Evolutionary conservation across 2,329 filamentous ascomycete species (phyloP).

Genomic region (Ophiosphaerella narmari): DNA sequence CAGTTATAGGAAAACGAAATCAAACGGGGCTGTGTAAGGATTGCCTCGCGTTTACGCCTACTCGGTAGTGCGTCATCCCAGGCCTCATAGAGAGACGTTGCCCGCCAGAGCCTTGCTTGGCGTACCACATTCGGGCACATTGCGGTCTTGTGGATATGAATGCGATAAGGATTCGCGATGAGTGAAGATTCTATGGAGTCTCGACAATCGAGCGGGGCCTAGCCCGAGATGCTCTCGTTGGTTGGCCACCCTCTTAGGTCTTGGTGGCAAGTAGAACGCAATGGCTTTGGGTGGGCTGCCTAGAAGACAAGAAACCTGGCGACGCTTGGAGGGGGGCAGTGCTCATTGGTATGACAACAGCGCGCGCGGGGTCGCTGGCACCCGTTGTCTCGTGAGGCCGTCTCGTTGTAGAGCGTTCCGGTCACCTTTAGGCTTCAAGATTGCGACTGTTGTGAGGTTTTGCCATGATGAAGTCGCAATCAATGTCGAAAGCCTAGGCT

Average conservation of each 20-base stretch:
- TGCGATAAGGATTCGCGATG: neutral
- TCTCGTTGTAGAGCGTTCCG: too few species aligned
- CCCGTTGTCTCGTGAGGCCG: too few species aligned
- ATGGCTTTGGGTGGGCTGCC: conserved; percentile 1
- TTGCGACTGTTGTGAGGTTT: too few species aligned
- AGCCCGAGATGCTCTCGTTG: too few species aligned
- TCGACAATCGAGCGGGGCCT: too few species aligned
- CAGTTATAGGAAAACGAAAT: neutral
- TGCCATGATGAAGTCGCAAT: too few species aligned
- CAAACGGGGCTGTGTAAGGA: conserved; percentile 17
- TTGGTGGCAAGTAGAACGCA: neutral
- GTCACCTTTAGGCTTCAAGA: too few species aligned
- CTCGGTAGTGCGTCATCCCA: conserved; percentile 14
- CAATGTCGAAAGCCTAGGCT: too few species aligned
- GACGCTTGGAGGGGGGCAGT: conserved; percentile 12
- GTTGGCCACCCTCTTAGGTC: conserved; percentile 3
- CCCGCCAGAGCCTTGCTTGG: conserved; percentile 13
- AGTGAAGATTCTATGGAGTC: too few species aligned
- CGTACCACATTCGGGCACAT: neutral
- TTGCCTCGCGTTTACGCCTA: conserved; percentile 10
- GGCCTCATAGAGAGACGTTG: conserved; percentile 9
- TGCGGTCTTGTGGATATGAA: conserved; percentile 3
- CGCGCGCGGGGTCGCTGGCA: neutral
- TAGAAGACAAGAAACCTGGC: conserved; percentile 8
- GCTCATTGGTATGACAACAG: conserved; percentile 3